Base-by-base conservation (phyloP, 2,329 filamentous ascomycete genomes). In the Cladophialophora psammophila region DNA sequence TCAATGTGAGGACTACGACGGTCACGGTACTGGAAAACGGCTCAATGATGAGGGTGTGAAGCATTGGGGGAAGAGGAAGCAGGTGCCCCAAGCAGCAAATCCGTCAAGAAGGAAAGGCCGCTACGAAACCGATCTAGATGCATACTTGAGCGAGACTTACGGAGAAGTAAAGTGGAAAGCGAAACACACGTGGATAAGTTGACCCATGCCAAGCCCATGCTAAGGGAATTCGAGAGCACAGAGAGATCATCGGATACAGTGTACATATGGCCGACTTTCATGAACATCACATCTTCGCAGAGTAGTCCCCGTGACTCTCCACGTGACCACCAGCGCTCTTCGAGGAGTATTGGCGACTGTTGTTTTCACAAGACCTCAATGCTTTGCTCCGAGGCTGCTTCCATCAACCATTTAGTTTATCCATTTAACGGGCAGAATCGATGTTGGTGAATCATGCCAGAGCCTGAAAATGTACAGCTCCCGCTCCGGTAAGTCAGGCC, bases 71-170 rank as follows among this genome's bases (percentile, higher is more conserved):
- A 7, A 40, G 42, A 35, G 34, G 53, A 52, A 15, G 35, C 5
- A 61, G 31, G 32, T 4, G 6, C 35, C 12, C 50, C 18, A 34
- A 10, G 26, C 9, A 35, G 32, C 31, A n/a, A 10, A 32, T 12
- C 36, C 10, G 31, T 42, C 60, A 36, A 53, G 35, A 34, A 55
- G 20, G 38, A 45, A 32, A 42, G 42, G 50, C 48, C 48, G 42
- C 15, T 67, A 64, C 42, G 55, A 64, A 34, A 26, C 48, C 15
- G 65, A 63, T 20, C 31, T 67, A 48, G 60, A 67, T 50, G 55
- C 57, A 26, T 67, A 67, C 45, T 32, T 67, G 48, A 13, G 13
- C 12, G 56, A 60, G 48, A 67, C 65, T 9, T 67, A 67, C 36
- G 64, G 64, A 9, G 7, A 2, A 3, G 26, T 26, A 40, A 20